Conservation (phyloP, 2,329 filamentous ascomycete species). For the Fusarium sp. region DNA sequence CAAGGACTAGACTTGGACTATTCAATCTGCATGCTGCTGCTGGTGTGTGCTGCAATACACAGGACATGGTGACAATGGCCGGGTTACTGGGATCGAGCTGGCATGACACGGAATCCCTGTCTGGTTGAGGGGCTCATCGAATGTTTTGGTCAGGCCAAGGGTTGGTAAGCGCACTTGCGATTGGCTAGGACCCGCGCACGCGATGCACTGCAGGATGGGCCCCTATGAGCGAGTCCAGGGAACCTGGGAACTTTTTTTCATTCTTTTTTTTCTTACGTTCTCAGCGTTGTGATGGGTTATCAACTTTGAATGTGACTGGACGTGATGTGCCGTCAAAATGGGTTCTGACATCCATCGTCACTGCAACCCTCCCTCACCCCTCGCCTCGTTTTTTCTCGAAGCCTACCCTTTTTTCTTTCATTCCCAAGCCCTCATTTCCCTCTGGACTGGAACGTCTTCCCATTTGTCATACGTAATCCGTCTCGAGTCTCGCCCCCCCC, state of each 20-base stretch:
- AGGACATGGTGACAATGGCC: not conserved
- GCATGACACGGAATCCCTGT: conserved; percentile 18
- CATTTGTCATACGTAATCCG: conserved; percentile 13
- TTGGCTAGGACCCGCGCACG: conserved; percentile 27
- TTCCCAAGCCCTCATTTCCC: not conserved
- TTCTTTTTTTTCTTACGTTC: not conserved
- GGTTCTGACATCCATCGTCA: not conserved
- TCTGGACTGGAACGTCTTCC: not conserved
- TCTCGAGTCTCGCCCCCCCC: conserved; percentile 15
- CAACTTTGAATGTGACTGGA: not conserved
- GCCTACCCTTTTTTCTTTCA: not conserved
- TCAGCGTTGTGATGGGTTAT: not conserved
- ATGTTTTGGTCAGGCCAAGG: conserved; percentile 33
- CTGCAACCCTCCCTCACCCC: not conserved
- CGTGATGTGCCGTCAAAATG: not conserved
- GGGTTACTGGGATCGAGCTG: conserved; percentile 10
- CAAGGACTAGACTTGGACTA: not conserved
- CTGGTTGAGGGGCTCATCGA: conserved; percentile 25
- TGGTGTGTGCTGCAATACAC: not conserved
- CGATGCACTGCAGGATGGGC: conserved; percentile 27
- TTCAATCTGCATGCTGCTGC: not conserved
- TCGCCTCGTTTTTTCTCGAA: not conserved
- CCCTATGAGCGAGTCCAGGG: conserved; percentile 1
- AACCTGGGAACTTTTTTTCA: conserved; percentile 8
- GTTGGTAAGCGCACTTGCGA: conserved; percentile 13